Conservation (phyloP, 2,329 filamentous ascomycete species). For the Pseudogymnoascus sp. region DNA sequence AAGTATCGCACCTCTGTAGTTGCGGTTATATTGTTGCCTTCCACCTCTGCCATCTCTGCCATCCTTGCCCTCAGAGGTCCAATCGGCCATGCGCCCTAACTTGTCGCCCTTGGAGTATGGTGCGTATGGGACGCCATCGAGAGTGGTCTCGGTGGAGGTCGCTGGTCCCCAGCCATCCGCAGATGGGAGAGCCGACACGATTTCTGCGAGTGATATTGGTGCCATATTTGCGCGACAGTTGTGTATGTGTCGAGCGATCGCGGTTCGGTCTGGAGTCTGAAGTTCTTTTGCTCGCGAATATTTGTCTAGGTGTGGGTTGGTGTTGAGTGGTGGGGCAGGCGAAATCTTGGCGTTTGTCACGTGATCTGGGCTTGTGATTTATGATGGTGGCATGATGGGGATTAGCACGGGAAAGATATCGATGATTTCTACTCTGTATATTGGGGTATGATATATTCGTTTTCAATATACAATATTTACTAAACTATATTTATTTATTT, state of each 20-base stretch:
- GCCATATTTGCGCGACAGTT: slow-evolving; percentile 35
- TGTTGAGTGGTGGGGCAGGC: slow-evolving; percentile 8
- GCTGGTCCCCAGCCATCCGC: slow-evolving; percentile 83
- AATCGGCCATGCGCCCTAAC: slow-evolving; percentile 97
- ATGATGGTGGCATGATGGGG: not conserved
- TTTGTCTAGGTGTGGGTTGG: slow-evolving; percentile 8
- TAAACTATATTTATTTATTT: not conserved
- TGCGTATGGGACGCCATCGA: slow-evolving; percentile 93
- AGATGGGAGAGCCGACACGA: slow-evolving; percentile 64
- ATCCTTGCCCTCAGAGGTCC: slow-evolving; percentile 87
- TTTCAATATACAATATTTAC: not conserved
- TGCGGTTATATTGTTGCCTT: slow-evolving; percentile 82
- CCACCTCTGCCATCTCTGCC: slow-evolving; percentile 63
- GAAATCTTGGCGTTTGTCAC: slow-evolving; percentile 7
- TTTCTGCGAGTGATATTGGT: slow-evolving; percentile 50
- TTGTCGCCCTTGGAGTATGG: slow-evolving; percentile 99
- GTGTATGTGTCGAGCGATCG: slow-evolving; percentile 9
- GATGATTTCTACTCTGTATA: not conserved
- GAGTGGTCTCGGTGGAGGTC: slow-evolving; percentile 73
- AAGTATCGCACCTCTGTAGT: slow-evolving; percentile 67
- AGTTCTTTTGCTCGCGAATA: slow-evolving; percentile 8
- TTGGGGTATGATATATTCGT: not conserved
- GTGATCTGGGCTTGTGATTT: not conserved
- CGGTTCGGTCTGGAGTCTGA: not conserved
- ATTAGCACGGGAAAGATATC: not conserved